A percentile compares a stretch with the other conserved stretches of the same genome.
phyloP scores from a whole-genome alignment of 169 alveolate species.

The Cryptosporidium xiaoi region DNA sequence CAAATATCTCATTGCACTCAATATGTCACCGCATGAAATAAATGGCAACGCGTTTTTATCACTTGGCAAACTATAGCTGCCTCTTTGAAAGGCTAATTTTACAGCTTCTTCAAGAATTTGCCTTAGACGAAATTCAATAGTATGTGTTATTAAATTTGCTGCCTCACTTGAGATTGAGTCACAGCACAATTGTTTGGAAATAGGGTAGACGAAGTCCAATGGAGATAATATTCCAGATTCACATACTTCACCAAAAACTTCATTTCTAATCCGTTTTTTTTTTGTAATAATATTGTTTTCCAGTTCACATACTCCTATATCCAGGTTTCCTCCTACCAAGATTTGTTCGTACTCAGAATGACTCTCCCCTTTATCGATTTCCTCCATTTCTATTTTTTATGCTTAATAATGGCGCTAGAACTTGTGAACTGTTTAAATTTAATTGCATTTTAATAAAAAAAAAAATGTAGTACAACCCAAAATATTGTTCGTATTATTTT shows the following conservation, averaged over 20 bases:
- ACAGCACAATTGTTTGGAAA: slow-evolving; percentile 64
- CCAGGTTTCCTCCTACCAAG: background rate
- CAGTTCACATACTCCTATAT: background rate
- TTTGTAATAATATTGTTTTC: slow-evolving; percentile 9
- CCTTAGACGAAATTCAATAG: slow-evolving; percentile 52
- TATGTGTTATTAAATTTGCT: slow-evolving; percentile 33
- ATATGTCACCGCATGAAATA: slow-evolving; percentile 45
- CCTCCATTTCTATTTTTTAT: background rate
- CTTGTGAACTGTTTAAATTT: too few relatives aligned
- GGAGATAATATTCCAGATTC: slow-evolving; percentile 10
- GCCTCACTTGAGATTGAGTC: slow-evolving; percentile 49
- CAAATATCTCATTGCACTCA: slow-evolving; percentile 53
- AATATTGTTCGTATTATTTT: too few relatives aligned
- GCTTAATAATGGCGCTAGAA: too few relatives aligned
- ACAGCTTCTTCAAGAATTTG: slow-evolving; percentile 60
- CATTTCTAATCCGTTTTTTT: slow-evolving; percentile 15
- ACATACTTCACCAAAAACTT: background rate
- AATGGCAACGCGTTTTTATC: background rate
- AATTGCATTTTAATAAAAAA: too few relatives aligned
- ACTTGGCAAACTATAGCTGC: slow-evolving; percentile 5
- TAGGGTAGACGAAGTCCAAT: slow-evolving; percentile 63
- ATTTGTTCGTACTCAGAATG: slow-evolving; percentile 5
- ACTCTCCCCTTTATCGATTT: background rate
- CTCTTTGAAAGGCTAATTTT: slow-evolving; percentile 53
- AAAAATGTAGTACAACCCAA: too few relatives aligned